Evolutionary conservation across 2,329 filamentous ascomycete species (phyloP), one percentile per base, ranked within the genome.

Genomic region (Venturia pyrina): DNA sequence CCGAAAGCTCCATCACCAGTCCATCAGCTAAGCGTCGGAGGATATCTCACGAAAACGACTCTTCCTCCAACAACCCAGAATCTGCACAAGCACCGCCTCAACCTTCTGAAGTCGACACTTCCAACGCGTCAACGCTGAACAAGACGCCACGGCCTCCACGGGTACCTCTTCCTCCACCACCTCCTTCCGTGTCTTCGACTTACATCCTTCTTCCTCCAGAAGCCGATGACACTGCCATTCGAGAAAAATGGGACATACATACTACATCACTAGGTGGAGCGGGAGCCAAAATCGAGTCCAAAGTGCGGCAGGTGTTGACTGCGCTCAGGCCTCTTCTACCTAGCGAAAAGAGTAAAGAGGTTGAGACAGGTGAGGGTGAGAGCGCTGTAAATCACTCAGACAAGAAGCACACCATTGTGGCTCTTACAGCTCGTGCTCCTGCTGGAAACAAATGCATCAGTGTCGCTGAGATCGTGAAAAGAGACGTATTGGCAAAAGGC

Each of bases 381-480:
- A 53, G 48, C 21, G 0, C 46, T 28, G 34, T 13, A 3, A 21
- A 48, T 4, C 1, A 48, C 17, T 48, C 19, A 11, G 62, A 57
- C 28, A 40, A 28, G 43, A 67, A 67, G 50, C 37, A 19, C n/a
- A 57, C n/a, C 7, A 53, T 67, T n/a, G 66, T 68, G 37, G 66
- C 67, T 10, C 37, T 68, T 19, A 63, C 62, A 21, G 67, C 66
- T 48, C 48, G 41, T n/a, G 61, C 64, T 5, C 19, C 24, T 17
- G 53, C 66, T 13, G 62, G 57, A 11, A 68, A 68, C 40, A 68
- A 68, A 62, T 34, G 41, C 24, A 56, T 68, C 19, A 66, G 66
- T 44, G 50, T 68, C 8, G 64, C 65, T 13, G 67, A 68, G 40
- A 66, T 68, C n/a, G 66, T 61, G 28, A 67, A 67, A 43, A 50